Base-by-base conservation (phyloP, 148 eudicot genomes). In the Rhododendron kiyosumense region DNA sequence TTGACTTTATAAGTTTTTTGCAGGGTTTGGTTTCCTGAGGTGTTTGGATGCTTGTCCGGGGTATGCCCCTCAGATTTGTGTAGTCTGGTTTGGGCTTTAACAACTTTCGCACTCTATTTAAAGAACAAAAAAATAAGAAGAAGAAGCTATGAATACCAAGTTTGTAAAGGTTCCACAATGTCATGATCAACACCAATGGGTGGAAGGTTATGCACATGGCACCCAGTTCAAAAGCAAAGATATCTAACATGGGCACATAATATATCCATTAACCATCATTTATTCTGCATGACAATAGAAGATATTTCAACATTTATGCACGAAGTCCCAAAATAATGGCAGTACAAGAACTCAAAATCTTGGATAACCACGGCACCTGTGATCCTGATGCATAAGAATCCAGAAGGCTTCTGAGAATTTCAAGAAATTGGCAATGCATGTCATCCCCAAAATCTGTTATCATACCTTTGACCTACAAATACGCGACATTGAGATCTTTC, bases 401-500 rank as follows among this genome's bases (percentile, higher is more conserved):
- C 90, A 97, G 89, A 86, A 97, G 92, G 88, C 92, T 94, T 79
- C 98, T 96, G 85, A 95, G 93, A 87, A 97, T 95, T 88, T 97
- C 99, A 82, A 95, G 94, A 90, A 97, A 97, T 79, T 97, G 99
- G 90, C 96, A 94, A 83, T 97, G 99, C 99, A 97, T 97, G 86
- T 92, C 93, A 90, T 94, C 99, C 77, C 93, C 99, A 89, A 92
- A 97, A 91, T 97, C 98, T 32, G 98, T 93, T 74, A 95, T 84
- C 99, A 97, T 93, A 85, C 97, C 94, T 90, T 94, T 95, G 38
- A 97, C 98, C 99, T 97, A 90, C 78, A 91, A 79, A 89, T 2
- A 86, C 67, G 48, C 15, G 51, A 52, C 54, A 57, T 2, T 54
- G 22, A 54, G 24, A 54, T 34, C 49, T 81, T 61, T 28, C 63